These are phyloP conservation scores for Fraxinus cuspidata DNA, from an alignment of 257 asterid species.

Conservation along the genomic window DNA sequence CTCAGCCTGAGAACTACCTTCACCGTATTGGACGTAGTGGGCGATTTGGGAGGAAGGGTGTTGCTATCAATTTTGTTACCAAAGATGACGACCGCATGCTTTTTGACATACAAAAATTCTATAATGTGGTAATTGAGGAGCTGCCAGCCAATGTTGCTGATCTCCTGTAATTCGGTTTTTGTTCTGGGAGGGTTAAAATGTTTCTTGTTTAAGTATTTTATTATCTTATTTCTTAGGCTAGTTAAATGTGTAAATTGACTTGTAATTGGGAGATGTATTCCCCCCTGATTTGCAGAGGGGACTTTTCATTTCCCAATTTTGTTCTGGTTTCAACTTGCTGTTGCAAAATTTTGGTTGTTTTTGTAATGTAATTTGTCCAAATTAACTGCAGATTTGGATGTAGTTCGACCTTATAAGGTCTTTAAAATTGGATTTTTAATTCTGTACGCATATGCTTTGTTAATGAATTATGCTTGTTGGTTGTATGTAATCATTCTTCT, in stretches of 20 bases:
- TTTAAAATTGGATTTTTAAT: constrained; percentile 3
- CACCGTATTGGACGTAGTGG: constrained; percentile 60
- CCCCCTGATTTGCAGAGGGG: constrained; percentile 22
- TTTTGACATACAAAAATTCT: constrained; percentile 49
- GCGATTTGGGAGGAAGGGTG: constrained; percentile 58
- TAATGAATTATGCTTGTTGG: not conserved
- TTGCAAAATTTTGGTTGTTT: constrained; percentile 39
- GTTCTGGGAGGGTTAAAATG: constrained; percentile 19
- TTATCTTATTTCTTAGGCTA: constrained; percentile 32
- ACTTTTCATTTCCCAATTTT: constrained; percentile 21
- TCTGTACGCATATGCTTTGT: not conserved
- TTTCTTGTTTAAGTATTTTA: constrained; percentile 24
- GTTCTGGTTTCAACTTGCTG: constrained; percentile 26
- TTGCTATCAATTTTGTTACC: constrained; percentile 53
- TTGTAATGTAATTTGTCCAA: constrained; percentile 33
- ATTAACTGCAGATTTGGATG: constrained; percentile 26
- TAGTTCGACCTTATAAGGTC: constrained; percentile 22
- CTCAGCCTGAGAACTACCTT: constrained; percentile 56
- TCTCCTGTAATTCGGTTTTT: constrained; percentile 39
- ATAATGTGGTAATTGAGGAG: constrained; percentile 50
- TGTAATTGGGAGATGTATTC: constrained; percentile 16
- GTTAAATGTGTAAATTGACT: constrained; percentile 31
- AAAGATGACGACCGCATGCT: constrained; percentile 52
- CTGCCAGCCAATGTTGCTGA: constrained; percentile 61
- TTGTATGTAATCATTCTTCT: not conserved